Percentiles rank a stretch among this genome's conserved stretches.
These are phyloP conservation scores for Scedosporium aurantiacum DNA, from an alignment of 2,329 filamentous ascomycete species.

Conservation along the genomic window DNA sequence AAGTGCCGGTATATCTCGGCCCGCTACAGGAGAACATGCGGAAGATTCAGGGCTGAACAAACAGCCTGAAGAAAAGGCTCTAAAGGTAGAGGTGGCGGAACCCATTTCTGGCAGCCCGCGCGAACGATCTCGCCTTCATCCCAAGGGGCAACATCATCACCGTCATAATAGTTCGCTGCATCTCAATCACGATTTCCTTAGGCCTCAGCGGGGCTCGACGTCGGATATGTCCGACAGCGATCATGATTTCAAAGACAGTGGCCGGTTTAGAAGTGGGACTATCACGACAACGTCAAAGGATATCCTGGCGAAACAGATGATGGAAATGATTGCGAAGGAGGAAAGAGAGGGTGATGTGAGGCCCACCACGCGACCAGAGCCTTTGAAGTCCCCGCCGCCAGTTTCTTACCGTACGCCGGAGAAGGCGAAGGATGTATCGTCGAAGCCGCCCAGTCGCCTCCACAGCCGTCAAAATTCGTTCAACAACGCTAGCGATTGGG, in stretches of 20 bases:
- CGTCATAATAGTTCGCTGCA: constrained; percentile 39
- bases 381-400: background rate
- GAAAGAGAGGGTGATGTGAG: background rate
- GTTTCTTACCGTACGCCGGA: background rate
- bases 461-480: constrained; percentile 26
- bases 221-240: constrained; percentile 54
- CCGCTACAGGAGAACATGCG: background rate
- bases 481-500: constrained; percentile 28
- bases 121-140: constrained; percentile 33
- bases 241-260: constrained; percentile 25
- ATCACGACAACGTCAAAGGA: constrained; percentile 37
- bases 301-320: constrained; percentile 50
- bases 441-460: constrained; percentile 19
- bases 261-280: constrained; percentile 32
- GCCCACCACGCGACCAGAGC: background rate
- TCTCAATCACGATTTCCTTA: constrained; percentile 40
- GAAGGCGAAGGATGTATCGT: constrained; percentile 4
- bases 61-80: constrained; percentile 9
- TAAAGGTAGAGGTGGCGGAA: constrained; percentile 17
- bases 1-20: background rate
- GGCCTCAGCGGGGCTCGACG: constrained; percentile 35
- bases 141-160: constrained; percentile 40
- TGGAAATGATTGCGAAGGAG: constrained; percentile 47
- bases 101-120: constrained; percentile 40
- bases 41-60: constrained; percentile 13